Conservation (phyloP, 768 basidiomycete species). For the Pleurotus pulmonarius region DNA sequence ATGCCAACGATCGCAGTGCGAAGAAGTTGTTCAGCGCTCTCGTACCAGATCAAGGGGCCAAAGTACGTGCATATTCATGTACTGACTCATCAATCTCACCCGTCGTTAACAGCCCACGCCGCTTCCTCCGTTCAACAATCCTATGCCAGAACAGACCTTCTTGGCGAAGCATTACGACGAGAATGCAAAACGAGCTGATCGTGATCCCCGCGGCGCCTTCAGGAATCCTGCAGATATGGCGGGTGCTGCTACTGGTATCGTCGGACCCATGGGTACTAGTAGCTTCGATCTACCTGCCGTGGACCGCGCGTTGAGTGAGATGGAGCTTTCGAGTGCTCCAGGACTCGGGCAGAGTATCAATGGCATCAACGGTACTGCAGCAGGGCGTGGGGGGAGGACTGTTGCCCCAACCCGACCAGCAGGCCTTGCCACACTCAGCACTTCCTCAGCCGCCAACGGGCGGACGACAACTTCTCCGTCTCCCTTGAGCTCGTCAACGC, state of each 20-base stretch:
- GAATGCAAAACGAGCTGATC: conserved; percentile 84
- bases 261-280: conserved; percentile 88
- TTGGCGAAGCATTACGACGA: conserved; percentile 89
- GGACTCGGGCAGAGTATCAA: conserved; percentile 29
- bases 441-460: conserved; percentile 25
- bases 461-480: conserved; percentile 34
- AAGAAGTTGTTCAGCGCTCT: conserved; percentile 65
- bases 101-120: conserved; percentile 46
- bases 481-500: conserved; percentile 32
- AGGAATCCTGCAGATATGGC: conserved; percentile 66
- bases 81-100: not conserved
- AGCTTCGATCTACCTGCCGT: conserved; percentile 85
- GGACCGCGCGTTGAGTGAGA: conserved; percentile 81
- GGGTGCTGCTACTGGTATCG: conserved; percentile 67
- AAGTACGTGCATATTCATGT: conserved; percentile 41
- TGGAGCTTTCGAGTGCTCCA: conserved; percentile 55
- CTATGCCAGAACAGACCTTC: conserved; percentile 87
- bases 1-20: conserved; percentile 53
- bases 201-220: conserved; percentile 88
- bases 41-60: conserved; percentile 72
- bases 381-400: conserved; percentile 19
- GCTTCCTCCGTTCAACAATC: conserved; percentile 74
- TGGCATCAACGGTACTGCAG: conserved; percentile 18
- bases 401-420: conserved; percentile 30
- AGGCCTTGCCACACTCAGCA: conserved; percentile 35